These are phyloP conservation scores for Cucurbitaria berberidis DNA, from an alignment of 2,329 filamentous ascomycete species.

Conservation along the genomic window DNA sequence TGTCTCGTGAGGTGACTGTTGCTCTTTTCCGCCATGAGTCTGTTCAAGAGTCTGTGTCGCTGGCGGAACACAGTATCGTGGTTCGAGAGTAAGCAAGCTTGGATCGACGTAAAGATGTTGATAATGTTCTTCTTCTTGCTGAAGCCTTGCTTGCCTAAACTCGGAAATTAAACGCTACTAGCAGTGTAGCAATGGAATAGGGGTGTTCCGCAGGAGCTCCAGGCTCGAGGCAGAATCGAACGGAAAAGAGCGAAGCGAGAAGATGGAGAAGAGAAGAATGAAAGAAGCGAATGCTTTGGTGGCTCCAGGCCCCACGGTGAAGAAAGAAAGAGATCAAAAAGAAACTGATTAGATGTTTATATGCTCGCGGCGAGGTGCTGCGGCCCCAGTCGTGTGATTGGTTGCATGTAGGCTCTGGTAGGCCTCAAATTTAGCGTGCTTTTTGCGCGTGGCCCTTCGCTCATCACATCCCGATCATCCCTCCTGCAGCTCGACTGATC, in stretches of 20 bases:
- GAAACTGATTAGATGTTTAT: background rate
- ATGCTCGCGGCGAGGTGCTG: background rate
- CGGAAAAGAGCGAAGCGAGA: constrained; percentile 4
- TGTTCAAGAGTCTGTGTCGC: constrained; percentile 3
- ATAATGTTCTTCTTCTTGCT: constrained; percentile 3
- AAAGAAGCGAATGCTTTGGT: constrained; percentile 3
- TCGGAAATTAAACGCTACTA: constrained; percentile 5
- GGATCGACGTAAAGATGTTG: constrained; percentile 7
- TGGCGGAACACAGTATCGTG: constrained; percentile 2
- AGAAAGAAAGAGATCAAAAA: constrained; percentile 1
- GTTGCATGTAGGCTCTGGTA: background rate
- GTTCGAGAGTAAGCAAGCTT: constrained; percentile 2
- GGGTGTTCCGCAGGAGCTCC: constrained; percentile 4
- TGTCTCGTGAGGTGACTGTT: constrained; percentile 2
- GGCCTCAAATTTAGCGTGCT: constrained; percentile 3
- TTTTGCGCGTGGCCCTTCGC: no score
- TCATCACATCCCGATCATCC: no score
- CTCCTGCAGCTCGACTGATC: no score
- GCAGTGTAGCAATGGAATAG: constrained; percentile 3
- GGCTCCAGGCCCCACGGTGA: constrained; percentile 8
- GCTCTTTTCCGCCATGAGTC: constrained; percentile 3
- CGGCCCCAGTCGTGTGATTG: background rate
- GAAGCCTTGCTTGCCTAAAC: constrained; percentile 1
- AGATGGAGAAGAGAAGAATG: background rate
- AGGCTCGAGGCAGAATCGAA: background rate